Evolutionary conservation across 345 rosid genomes (phyloP), one percentile per base, ranked within the genome.

Genomic region (Crucihimalaya himalaica): DNA sequence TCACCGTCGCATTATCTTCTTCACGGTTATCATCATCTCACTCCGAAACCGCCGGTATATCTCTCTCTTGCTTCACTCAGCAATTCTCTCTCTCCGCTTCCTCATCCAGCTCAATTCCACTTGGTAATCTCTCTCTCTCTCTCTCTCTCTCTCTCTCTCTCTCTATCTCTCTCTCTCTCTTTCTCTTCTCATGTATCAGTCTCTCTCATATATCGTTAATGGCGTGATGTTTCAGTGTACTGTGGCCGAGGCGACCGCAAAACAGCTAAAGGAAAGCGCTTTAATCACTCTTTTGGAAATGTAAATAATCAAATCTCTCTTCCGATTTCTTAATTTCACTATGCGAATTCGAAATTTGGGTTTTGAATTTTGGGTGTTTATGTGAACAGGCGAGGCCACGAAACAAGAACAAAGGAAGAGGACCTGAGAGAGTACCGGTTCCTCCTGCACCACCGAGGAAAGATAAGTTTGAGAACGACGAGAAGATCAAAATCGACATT

Each of bases 171-270:
- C 21, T 73, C 62, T 78, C 55, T 25, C 29, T 65, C 20, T 78
- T 81, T 3, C 4, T 8, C 3, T 83, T 3, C 3, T 5, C 2
- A 16, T 6, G 32, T 6, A 21, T 9, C 20, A 31, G 35, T 35
- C 16, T 20, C 1, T 51, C 47, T 43, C 8, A 6, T 43, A 9
- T 43, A 5, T 23, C 16, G 8, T 55, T 14, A 47, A 77, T 11
- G 63, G 66, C 5, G n/a, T 75, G 48, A 21, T 15, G 19, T 39
- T 20, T 3, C 82, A 88, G 98, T 94, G 60, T 82, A 82, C 58
- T 89, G 96, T 60, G 96, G 98, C 6, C 71, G 98, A 75, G 98
- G 97, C 42, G 97, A 94, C 78, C 86, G 71, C 81, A 91, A 88
- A 80, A 91, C 98, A 10, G 89, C 79, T 11, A 94, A 77, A 72